Percentiles rank a stretch among this genome's conserved stretches.
These are phyloP conservation scores for Candida stauntonica DNA, from an alignment of 805 yeast genomes.

Conservation along the genomic window DNA sequence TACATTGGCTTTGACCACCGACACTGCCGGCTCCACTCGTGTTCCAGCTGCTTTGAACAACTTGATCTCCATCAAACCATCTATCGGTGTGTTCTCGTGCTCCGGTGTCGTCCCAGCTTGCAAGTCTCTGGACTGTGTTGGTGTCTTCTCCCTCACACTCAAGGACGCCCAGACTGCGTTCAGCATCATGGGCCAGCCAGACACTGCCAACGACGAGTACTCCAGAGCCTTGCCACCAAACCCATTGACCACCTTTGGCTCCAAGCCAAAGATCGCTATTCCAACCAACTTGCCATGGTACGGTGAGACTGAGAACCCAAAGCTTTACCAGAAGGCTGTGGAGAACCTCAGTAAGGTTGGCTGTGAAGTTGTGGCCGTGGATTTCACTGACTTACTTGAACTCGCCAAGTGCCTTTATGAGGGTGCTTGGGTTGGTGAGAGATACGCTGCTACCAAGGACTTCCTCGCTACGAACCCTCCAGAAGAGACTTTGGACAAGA, in stretches of 20 bases:
- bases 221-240: constrained; percentile 70
- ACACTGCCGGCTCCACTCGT: constrained; percentile 97
- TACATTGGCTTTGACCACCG: constrained; percentile 89
- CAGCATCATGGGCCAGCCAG: constrained; percentile 66
- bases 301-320: constrained; percentile 76
- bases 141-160: constrained; percentile 73
- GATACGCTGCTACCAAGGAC: constrained; percentile 78
- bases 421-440: constrained; percentile 99
- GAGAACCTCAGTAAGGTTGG: constrained; percentile 47
- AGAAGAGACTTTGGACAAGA: constrained; percentile 70
- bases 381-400: constrained; percentile 72
- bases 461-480: constrained; percentile 72
- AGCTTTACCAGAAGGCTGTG: constrained; percentile 59
- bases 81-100: constrained; percentile 82
- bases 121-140: constrained; percentile 88
- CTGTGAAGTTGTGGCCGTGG: constrained; percentile 56
- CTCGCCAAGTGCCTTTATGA: constrained; percentile 88
- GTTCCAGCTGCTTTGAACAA: constrained; percentile 96
- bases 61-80: constrained; percentile 87
- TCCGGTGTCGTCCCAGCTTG: constrained; percentile 97
- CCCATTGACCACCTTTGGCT: constrained; percentile 56
- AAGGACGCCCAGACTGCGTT: constrained; percentile 81
- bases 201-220: constrained; percentile 66
- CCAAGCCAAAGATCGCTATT: constrained; percentile 65
- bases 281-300: constrained; percentile 75